Conservation (phyloP, 768 basidiomycete species). For the Mycena epipterygia region DNA sequence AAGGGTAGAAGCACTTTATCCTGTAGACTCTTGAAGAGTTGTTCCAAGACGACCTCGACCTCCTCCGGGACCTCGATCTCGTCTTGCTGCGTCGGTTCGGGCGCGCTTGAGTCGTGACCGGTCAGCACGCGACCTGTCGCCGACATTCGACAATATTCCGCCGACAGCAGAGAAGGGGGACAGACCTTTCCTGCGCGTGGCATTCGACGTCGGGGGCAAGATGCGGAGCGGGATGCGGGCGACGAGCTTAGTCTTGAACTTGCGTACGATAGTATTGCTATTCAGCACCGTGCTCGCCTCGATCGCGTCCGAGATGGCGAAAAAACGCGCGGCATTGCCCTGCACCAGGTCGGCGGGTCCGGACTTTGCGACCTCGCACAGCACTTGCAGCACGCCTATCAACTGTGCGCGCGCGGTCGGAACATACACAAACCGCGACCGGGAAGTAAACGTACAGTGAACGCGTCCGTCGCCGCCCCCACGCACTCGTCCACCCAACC, state of each 20-base stretch:
- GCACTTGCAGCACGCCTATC: slow-evolving; percentile 76
- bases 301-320: slow-evolving; percentile 60
- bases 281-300: slow-evolving; percentile 56
- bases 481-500: slow-evolving; percentile 59
- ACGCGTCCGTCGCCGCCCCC: slow-evolving; percentile 55
- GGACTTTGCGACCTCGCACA: slow-evolving; percentile 79
- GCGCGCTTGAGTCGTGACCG: slow-evolving; percentile 39
- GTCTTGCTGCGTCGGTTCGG: slow-evolving; percentile 43
- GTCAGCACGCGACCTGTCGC: slow-evolving; percentile 48
- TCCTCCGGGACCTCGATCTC: slow-evolving; percentile 82
- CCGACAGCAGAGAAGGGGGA: slow-evolving; percentile 4
- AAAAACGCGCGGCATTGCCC: slow-evolving; percentile 56
- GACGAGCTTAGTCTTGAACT: slow-evolving; percentile 75
- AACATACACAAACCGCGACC: background rate
- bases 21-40: slow-evolving; percentile 78
- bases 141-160: slow-evolving; percentile 17
- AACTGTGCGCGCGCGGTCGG: slow-evolving; percentile 55
- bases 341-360: slow-evolving; percentile 69
- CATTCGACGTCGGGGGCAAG: slow-evolving; percentile 59
- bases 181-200: slow-evolving; percentile 59
- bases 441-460: slow-evolving; percentile 56
- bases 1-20: slow-evolving; percentile 73
- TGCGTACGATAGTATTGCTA: slow-evolving; percentile 77
- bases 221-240: slow-evolving; percentile 75
- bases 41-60: slow-evolving; percentile 80